These are phyloP conservation scores for Monilinia vaccinii-corymbosi DNA, from an alignment of 2,329 filamentous ascomycete genomes.

Conservation along the genomic window DNA sequence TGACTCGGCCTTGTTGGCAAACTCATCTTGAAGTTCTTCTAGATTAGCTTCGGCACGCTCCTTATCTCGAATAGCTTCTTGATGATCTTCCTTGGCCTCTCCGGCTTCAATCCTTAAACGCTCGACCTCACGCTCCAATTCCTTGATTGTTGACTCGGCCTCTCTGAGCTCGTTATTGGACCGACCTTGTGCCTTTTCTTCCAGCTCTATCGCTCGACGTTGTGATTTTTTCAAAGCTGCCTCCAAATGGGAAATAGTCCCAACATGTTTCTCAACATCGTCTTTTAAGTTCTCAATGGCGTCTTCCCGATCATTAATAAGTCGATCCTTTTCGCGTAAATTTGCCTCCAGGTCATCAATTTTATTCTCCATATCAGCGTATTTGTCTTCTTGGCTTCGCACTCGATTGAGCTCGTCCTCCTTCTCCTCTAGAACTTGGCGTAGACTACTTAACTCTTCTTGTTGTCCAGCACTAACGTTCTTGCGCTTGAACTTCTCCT, in stretches of 20 bases:
- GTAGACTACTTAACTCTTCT: conserved; percentile 49
- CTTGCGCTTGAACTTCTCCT: conserved; percentile 70
- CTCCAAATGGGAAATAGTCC: conserved; percentile 45
- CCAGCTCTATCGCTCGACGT: conserved; percentile 43
- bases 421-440: conserved; percentile 46
- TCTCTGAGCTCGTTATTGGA: conserved; percentile 36
- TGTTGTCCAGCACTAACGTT: conserved; percentile 63
- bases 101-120: conserved; percentile 45
- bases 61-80: conserved; percentile 45
- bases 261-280: conserved; percentile 42
- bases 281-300: conserved; percentile 59
- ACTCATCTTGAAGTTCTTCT: conserved; percentile 61
- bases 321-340: conserved; percentile 64
- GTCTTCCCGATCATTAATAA: conserved; percentile 66
- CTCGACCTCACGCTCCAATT: conserved; percentile 46
- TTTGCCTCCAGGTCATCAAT: conserved; percentile 69
- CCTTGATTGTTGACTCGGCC: conserved; percentile 39
- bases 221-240: conserved; percentile 50
- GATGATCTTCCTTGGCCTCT: conserved; percentile 44
- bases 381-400: conserved; percentile 46
- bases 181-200: conserved; percentile 43
- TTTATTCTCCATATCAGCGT: conserved; percentile 62
- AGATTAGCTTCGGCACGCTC: conserved; percentile 50
- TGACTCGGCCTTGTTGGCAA: conserved; percentile 20
- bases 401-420: conserved; percentile 42